phyloP scores from a whole-genome alignment of 805 yeast species.

The Starmerella bombi region DNA sequence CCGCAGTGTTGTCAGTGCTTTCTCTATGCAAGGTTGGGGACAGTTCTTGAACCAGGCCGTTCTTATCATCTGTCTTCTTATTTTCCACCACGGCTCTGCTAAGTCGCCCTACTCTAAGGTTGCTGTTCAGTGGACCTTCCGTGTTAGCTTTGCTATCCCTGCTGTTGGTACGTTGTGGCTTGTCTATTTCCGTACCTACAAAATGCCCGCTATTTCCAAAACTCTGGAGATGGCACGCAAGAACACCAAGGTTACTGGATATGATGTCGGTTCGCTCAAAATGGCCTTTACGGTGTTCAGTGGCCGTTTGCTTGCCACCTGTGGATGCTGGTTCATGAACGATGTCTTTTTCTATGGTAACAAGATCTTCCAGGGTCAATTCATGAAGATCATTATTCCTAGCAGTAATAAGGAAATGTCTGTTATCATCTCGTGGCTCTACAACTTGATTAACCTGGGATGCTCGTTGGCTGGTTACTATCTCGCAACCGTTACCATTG shows the following conservation, averaged over 20 bases:
- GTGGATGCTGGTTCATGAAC: slow-evolving; percentile 48
- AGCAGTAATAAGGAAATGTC: slow-evolving; percentile 30
- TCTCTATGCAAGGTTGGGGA: slow-evolving; percentile 28
- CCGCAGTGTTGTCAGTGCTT: slow-evolving; percentile 28
- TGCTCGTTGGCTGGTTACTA: slow-evolving; percentile 66
- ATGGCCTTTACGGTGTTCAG: slow-evolving; percentile 24
- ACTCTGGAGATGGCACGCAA: slow-evolving; percentile 23
- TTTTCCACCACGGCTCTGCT: slow-evolving; percentile 26
- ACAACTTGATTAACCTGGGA: slow-evolving; percentile 39
- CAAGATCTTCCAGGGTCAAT: slow-evolving; percentile 36
- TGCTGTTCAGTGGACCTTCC: slow-evolving; percentile 31
- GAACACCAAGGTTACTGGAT: slow-evolving; percentile 29
- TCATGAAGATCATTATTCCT: slow-evolving; percentile 34
- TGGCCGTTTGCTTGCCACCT: slow-evolving; percentile 37
- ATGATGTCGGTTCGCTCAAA: slow-evolving; percentile 25
- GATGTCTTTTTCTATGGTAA: slow-evolving; percentile 56
- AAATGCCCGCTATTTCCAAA: slow-evolving; percentile 28
- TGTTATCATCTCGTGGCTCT: slow-evolving; percentile 41
- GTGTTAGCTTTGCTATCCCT: slow-evolving; percentile 29
- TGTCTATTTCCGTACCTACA: slow-evolving; percentile 28
- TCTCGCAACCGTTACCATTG: slow-evolving; percentile 42
- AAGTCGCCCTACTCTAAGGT: slow-evolving; percentile 24
- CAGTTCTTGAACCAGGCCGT: slow-evolving; percentile 26
- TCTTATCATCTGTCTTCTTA: slow-evolving; percentile 21
- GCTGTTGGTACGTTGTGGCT: slow-evolving; percentile 31